phyloP scores from a whole-genome alignment of 352 stramenopile species.

The Phytophthora melonis region DNA sequence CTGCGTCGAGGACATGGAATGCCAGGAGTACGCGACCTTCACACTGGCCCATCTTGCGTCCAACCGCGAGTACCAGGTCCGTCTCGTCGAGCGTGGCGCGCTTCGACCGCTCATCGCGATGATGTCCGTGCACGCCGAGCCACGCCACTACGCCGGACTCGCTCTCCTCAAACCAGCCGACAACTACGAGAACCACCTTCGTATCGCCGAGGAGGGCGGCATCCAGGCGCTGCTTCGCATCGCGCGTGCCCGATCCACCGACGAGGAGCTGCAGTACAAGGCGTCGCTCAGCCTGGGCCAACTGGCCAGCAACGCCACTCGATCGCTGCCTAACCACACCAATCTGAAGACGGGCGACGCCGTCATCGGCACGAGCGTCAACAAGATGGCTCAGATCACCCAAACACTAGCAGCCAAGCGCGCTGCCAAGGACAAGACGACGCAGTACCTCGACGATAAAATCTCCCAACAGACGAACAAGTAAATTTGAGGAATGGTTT shows the following conservation, averaged over 20 bases:
- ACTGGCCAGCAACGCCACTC: slow-evolving; percentile 92
- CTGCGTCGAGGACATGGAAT: slow-evolving; percentile 95
- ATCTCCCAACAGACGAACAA: slow-evolving; percentile 54
- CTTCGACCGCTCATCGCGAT: slow-evolving; percentile 96
- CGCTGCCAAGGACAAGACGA: slow-evolving; percentile 72
- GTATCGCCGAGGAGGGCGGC: slow-evolving; percentile 95
- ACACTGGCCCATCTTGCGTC: slow-evolving; percentile 94
- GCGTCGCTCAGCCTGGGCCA: slow-evolving; percentile 93
- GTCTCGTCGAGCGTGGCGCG: slow-evolving; percentile 91
- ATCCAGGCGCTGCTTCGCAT: slow-evolving; percentile 96
- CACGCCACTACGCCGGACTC: slow-evolving; percentile 95
- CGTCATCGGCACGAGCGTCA: slow-evolving; percentile 71
- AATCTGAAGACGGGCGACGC: slow-evolving; percentile 49
- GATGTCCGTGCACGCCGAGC: slow-evolving; percentile 94
- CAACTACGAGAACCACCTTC: slow-evolving; percentile 98
- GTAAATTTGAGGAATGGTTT: slow-evolving; percentile 11
- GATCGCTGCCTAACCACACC: slow-evolving; percentile 75
- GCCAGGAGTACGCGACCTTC: slow-evolving; percentile 97
- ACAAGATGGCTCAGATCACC: slow-evolving; percentile 84
- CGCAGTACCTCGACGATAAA: slow-evolving; percentile 87
- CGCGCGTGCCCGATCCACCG: slow-evolving; percentile 87
- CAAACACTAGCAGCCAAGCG: slow-evolving; percentile 73
- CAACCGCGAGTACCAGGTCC: slow-evolving; percentile 95
- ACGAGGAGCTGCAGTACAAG: slow-evolving; percentile 97
- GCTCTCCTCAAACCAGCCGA: slow-evolving; percentile 98